These are phyloP conservation scores for Annulohypoxylon nitens DNA, from an alignment of 495 filamentous ascomycete genomes.

Conservation along the genomic window DNA sequence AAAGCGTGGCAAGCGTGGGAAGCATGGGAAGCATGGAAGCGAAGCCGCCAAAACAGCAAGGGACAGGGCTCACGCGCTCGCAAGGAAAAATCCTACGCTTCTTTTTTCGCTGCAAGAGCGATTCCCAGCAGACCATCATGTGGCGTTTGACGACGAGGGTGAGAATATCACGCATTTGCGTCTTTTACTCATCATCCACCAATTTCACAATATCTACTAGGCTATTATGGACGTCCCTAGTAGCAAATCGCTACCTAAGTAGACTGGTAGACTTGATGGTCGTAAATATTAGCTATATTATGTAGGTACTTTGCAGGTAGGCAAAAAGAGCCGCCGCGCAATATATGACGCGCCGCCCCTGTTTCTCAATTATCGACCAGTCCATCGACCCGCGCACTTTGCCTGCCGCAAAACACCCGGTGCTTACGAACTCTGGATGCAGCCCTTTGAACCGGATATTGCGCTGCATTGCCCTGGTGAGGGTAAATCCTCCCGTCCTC, in stretches of 20 bases:
- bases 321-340: conserved; percentile 14
- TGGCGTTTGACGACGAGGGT: conserved; percentile 11
- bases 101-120: conserved; percentile 18
- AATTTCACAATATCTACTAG: not conserved
- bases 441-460: conserved; percentile 36
- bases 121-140: conserved; percentile 5
- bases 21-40: conserved; percentile 33
- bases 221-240: no score
- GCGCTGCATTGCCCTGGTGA: conserved; percentile 35
- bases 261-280: not conserved
- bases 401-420: conserved; percentile 32
- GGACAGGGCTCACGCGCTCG: conserved; percentile 42
- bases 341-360: conserved; percentile 23
- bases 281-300: conserved; percentile 11
- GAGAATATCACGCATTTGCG: conserved; percentile 12
- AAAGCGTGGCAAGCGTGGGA: conserved; percentile 35
- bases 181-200: not conserved
- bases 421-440: conserved; percentile 12
- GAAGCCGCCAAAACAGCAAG: conserved; percentile 41
- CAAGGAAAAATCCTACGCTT: conserved; percentile 24
- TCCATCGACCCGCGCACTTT: conserved; percentile 14
- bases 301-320: not conserved
- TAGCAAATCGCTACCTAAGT: no score
- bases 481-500: conserved; percentile 36
- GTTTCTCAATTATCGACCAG: conserved; percentile 16